phyloP scores from a whole-genome alignment of 1,284 basidiomycete genomes.

The Ceratobasidium sp. region DNA sequence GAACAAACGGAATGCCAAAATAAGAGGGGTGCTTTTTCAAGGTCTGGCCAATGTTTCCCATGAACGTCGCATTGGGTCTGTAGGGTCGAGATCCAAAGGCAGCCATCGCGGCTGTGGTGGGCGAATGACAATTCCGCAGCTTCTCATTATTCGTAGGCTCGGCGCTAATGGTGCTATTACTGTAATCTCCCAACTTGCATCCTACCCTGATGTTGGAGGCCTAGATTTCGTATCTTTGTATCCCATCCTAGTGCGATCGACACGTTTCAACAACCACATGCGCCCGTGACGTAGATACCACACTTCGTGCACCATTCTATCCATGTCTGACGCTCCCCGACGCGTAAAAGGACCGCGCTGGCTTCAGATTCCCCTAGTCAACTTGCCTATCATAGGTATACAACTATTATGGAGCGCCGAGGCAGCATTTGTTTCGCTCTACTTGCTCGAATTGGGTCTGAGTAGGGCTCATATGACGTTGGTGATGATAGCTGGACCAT shows the following conservation, averaged over 20 bases:
- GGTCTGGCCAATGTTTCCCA: slow-evolving; percentile 7
- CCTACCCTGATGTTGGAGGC: not conserved
- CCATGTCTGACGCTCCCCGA: not conserved
- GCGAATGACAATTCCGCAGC: not conserved
- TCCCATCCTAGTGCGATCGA: not conserved
- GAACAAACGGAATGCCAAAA: slow-evolving; percentile 89
- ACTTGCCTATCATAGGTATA: slow-evolving; percentile 78
- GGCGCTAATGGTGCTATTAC: not conserved
- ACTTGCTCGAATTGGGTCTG: slow-evolving; percentile 87
- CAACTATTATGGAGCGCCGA: slow-evolving; percentile 91
- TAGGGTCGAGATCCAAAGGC: slow-evolving; percentile 33
- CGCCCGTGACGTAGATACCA: not conserved
- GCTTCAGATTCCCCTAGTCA: slow-evolving; percentile 73
- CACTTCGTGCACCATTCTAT: not conserved
- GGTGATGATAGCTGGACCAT: slow-evolving; percentile 94
- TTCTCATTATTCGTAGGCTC: not conserved
- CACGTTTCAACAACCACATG: not conserved
- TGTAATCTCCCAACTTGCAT: not conserved
- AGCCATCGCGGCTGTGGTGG: slow-evolving; percentile 20
- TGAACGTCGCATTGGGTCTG: not conserved
- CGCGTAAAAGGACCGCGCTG: slow-evolving; percentile 66
- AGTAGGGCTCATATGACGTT: slow-evolving; percentile 87
- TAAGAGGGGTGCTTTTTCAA: slow-evolving; percentile 62
- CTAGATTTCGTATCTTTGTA: no score
- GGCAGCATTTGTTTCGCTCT: slow-evolving; percentile 93